A percentile compares a stretch with the other conserved stretches of the same genome.
Evolutionary conservation across 2,329 filamentous ascomycete species (phyloP).

Genomic region (Ophiocordyceps camponoti-floridani): DNA sequence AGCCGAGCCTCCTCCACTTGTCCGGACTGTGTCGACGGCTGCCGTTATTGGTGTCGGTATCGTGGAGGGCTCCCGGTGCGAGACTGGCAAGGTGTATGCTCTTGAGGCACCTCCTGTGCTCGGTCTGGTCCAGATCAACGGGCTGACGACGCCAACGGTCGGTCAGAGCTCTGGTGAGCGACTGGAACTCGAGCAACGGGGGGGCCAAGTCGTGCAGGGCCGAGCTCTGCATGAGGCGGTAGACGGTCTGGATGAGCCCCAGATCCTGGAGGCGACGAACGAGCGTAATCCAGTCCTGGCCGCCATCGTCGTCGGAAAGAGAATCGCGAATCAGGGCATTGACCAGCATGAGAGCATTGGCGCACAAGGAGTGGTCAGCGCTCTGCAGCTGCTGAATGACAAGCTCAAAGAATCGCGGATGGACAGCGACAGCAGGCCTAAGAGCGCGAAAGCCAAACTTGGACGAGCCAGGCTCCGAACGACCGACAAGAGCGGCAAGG

Average conservation of each 20-base stretch:
- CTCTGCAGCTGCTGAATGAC: conserved; percentile 83
- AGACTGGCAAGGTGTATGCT: conserved; percentile 70
- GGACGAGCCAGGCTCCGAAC: conserved; percentile 47
- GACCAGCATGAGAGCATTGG: conserved; percentile 85
- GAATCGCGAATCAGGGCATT: conserved; percentile 91
- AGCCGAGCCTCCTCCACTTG: conserved; percentile 86
- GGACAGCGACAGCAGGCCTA: conserved; percentile 77
- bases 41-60: conserved; percentile 25
- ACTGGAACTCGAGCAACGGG: conserved; percentile 84
- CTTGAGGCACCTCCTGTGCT: conserved; percentile 77
- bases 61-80: conserved; percentile 24
- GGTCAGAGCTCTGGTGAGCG: conserved; percentile 71
- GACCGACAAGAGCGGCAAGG: conserved; percentile 78
- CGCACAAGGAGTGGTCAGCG: conserved; percentile 87
- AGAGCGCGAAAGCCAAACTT: conserved; percentile 78
- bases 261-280: conserved; percentile 87
- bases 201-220: conserved; percentile 80
- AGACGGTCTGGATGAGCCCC: conserved; percentile 82
- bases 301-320: conserved; percentile 33
- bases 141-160: conserved; percentile 74
- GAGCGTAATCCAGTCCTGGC: conserved; percentile 82
- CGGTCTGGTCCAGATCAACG: conserved; percentile 71
- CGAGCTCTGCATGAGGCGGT: conserved; percentile 84
- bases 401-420: conserved; percentile 88
- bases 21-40: conserved; percentile 53